phyloP scores from a whole-genome alignment of 768 basidiomycete genomes.

The Boletus huronensis region DNA sequence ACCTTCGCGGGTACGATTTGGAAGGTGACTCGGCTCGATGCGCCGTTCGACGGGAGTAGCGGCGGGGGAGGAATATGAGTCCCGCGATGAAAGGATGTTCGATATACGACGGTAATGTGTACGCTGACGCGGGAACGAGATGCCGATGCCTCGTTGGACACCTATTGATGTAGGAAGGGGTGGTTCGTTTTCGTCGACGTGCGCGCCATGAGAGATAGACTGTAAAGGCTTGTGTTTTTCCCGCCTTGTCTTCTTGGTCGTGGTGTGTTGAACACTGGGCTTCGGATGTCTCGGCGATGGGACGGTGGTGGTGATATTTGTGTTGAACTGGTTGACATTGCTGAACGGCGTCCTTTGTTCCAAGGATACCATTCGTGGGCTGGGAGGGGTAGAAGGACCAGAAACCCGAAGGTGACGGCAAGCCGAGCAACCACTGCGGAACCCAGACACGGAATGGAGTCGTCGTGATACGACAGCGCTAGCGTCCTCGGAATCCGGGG shows the following conservation, averaged over 20 bases:
- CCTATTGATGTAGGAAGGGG: not conserved
- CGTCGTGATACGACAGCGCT: slow-evolving; percentile 1
- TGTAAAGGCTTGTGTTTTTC: not conserved
- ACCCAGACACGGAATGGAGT: slow-evolving; percentile 12
- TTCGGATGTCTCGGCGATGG: not conserved
- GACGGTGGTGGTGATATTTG: not conserved
- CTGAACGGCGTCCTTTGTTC: not conserved
- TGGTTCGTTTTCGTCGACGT: slow-evolving; percentile 21
- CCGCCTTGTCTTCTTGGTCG: slow-evolving; percentile 7
- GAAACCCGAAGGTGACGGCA: slow-evolving; percentile 24
- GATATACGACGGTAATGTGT: slow-evolving; percentile 12
- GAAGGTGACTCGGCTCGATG: not conserved
- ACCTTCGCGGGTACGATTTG: slow-evolving; percentile 10
- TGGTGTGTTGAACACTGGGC: not conserved
- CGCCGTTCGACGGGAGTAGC: slow-evolving; percentile 5
- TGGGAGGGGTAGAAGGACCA: slow-evolving; percentile 11
- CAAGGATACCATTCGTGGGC: not conserved
- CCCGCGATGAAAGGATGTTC: slow-evolving; percentile 1
- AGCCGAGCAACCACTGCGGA: slow-evolving; percentile 29
- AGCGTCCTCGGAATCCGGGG: slow-evolving; percentile 17
- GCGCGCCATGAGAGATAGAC: not conserved
- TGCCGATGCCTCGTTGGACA: slow-evolving; percentile 1
- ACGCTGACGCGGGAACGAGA: slow-evolving; percentile 15
- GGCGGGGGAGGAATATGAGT: not conserved
- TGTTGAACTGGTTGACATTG: not conserved